Conservation (phyloP, 768 basidiomycete genomes). For the Boletus huronensis region DNA sequence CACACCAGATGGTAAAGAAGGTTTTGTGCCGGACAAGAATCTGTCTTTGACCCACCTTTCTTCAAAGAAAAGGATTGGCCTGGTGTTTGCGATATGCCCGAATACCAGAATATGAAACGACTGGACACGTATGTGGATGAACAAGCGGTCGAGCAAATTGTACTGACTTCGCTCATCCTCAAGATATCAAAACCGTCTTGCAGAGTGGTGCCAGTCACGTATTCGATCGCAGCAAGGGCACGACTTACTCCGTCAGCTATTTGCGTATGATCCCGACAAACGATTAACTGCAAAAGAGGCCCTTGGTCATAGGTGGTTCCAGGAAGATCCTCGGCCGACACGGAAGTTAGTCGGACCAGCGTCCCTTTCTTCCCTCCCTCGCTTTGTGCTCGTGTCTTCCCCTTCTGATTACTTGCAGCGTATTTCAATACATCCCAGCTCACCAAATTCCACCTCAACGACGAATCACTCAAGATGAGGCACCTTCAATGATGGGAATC, state of each 20-base stretch:
- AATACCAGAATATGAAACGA: slow-evolving; percentile 78
- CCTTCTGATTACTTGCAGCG: slow-evolving; percentile 41
- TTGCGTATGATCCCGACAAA: slow-evolving; percentile 87
- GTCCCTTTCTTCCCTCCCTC: background rate
- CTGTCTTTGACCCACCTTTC: background rate
- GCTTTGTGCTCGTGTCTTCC: slow-evolving; percentile 5
- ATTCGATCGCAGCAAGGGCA: slow-evolving; percentile 61
- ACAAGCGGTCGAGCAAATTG: background rate
- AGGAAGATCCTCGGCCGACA: slow-evolving; percentile 83
- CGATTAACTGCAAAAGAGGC: slow-evolving; percentile 82
- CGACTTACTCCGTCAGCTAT: slow-evolving; percentile 82
- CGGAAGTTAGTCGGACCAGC: slow-evolving; percentile 59
- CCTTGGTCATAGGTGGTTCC: slow-evolving; percentile 86
- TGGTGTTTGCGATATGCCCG: slow-evolving; percentile 78
- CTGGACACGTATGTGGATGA: slow-evolving; percentile 59
- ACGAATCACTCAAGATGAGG: slow-evolving; percentile 91
- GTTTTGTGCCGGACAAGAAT: background rate
- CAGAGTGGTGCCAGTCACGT: slow-evolving; percentile 71
- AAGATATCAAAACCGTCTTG: slow-evolving; percentile 59
- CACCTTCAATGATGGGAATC: slow-evolving; percentile 77
- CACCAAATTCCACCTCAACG: slow-evolving; percentile 80
- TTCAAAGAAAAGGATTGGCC: slow-evolving; percentile 84
- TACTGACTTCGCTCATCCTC: slow-evolving; percentile 21
- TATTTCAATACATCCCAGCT: slow-evolving; percentile 62
- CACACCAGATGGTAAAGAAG: slow-evolving; percentile 66